Base-by-base conservation (phyloP, 352 stramenopile species). In the Phytophthora citricola region DNA sequence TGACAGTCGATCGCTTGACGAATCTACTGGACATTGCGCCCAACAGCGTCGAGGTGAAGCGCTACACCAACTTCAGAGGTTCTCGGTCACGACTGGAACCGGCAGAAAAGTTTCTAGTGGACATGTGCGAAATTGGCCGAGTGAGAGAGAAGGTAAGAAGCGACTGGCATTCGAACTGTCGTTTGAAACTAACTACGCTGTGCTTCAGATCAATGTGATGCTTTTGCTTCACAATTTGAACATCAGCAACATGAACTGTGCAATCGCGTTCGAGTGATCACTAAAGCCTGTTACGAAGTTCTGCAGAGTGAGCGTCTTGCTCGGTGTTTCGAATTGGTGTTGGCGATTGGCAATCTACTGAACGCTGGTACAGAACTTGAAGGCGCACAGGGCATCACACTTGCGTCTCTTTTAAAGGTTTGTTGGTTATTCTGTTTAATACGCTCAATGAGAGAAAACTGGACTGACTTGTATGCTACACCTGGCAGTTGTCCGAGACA, bases 371-470 rank as follows among this genome's bases (percentile, higher is more conserved):
- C 81, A 0, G 82, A 93, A 24, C 77, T 92, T 3, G 85, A 85
- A 55, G 81, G 86, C 44, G 81, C 87, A 1, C 71, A 75, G 14
- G 87, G 87, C 26, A 75, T 95, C 24, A 93, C 83, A 1, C 68
- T 95, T 3, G 75, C 76, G 9, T 95, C 87, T 7, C 47, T 95
- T 46, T 72, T 95, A 4, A 95, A 95, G 78, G 81, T 90, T 57
- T 29, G 36, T 4, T 27, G n/a, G 20, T 63, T 2, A 20, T 7
- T 26, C 11, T 14, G 8, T 51, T 60, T 58, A 9, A 51, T 63
- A 3, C 20, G 2, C 41, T 4, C 3, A 32, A 31, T 41, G 29
- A 5, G 1, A 43, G 2, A 29, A 36, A 12, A 34, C 17, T 49
- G 32, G 8, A 24, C 17, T 58, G 17, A 27, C 29, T 44, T 5